Evolutionary conservation across 2,329 filamentous ascomycete genomes (phyloP).

Genomic region (Colletotrichum eremochloae): DNA sequence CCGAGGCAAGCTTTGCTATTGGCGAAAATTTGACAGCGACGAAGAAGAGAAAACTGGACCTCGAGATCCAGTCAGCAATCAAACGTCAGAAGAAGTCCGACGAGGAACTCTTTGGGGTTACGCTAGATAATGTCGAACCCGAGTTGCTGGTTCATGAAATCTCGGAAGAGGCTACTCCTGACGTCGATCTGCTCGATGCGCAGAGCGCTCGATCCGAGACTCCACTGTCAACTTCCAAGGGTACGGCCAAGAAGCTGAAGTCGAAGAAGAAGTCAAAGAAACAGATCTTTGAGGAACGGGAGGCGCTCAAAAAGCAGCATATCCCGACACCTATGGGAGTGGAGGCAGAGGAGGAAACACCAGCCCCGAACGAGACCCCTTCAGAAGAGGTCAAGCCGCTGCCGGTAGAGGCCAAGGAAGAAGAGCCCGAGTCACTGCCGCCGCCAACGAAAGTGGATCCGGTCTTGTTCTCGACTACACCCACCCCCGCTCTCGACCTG

Average conservation of each 20-base stretch:
- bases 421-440: conserved; percentile 43
- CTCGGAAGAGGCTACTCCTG: conserved; percentile 64
- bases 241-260: conserved; percentile 72
- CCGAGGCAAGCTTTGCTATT: conserved; percentile 78
- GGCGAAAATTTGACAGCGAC: conserved; percentile 64
- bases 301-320: conserved; percentile 70
- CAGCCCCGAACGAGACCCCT: conserved; percentile 47
- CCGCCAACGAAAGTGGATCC: conserved; percentile 55
- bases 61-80: conserved; percentile 76
- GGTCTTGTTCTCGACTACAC: conserved; percentile 63
- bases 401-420: conserved; percentile 51
- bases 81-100: conserved; percentile 87
- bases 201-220: conserved; percentile 62
- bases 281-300: conserved; percentile 77
- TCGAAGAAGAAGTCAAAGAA: conserved; percentile 84
- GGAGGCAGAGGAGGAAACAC: conserved; percentile 41
- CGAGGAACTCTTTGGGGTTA: conserved; percentile 81
- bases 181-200: conserved; percentile 61
- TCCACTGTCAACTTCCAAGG: conserved; percentile 59
- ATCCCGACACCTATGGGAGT: conserved; percentile 56
- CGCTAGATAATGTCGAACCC: conserved; percentile 65
- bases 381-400: conserved; percentile 52
- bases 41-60: conserved; percentile 81
- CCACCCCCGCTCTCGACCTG: conserved; percentile 60
- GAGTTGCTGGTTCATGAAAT: conserved; percentile 62